Evolutionary conservation across 1,284 basidiomycete genomes (phyloP).

Genomic region (Pseudozyma hubeiensis): DNA sequence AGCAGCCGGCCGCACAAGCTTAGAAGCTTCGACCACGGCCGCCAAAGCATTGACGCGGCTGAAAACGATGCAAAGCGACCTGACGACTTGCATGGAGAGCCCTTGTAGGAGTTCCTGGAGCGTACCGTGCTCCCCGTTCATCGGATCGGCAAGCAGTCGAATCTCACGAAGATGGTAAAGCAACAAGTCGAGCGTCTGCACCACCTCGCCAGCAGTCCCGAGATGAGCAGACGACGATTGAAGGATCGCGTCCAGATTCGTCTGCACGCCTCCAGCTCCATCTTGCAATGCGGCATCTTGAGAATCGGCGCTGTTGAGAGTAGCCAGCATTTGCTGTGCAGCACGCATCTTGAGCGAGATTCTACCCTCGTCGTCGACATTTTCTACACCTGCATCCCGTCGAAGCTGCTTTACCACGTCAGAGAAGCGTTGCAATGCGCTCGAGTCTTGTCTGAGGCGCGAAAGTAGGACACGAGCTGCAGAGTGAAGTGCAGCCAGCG

Average conservation of each 20-base stretch:
- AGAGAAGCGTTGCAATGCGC: constrained; percentile 6
- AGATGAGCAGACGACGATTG: neutral
- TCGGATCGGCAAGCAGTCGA: constrained; percentile 1
- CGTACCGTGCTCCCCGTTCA: neutral
- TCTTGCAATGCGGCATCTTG: neutral
- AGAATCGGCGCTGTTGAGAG: neutral
- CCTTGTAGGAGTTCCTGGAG: neutral
- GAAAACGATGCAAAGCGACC: constrained; percentile 9
- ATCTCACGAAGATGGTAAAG: constrained; percentile 37
- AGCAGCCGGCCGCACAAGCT: constrained; percentile 12
- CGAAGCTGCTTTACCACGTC: constrained; percentile 8
- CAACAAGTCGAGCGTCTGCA: constrained; percentile 14
- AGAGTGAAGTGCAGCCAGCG: constrained; percentile 22
- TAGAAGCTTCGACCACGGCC: neutral
- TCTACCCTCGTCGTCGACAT: neutral
- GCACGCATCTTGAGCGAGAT: constrained; percentile 33
- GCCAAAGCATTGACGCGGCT: neutral
- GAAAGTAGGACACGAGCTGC: constrained; percentile 12
- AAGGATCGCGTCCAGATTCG: constrained; percentile 16
- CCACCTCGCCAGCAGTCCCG: constrained; percentile 1
- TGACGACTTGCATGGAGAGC: constrained; percentile 6
- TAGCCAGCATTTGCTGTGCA: constrained; percentile 13
- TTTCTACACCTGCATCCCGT: constrained; percentile 11
- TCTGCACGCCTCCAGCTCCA: neutral
- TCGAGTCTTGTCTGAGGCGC: constrained; percentile 5